Evolutionary conservation across 805 yeast species (phyloP).

Genomic region (Saccharomycopsis sp.): DNA sequence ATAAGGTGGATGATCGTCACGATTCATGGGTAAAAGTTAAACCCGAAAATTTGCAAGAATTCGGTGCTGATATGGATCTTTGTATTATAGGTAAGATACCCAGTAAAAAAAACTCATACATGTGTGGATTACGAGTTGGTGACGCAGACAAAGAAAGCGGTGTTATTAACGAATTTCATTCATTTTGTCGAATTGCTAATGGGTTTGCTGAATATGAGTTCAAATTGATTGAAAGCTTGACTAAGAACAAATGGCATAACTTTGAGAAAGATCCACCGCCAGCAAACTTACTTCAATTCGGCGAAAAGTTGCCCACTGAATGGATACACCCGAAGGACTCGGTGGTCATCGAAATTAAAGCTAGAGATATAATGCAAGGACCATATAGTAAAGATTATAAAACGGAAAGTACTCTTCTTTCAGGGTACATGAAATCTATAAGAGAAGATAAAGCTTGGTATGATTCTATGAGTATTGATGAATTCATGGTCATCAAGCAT

Average conservation of each 20-base stretch:
- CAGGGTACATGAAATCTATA: constrained; percentile 63
- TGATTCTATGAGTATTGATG: constrained; percentile 48
- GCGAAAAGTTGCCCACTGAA: constrained; percentile 51
- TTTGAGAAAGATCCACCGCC: constrained; percentile 37
- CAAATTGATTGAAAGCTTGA: constrained; percentile 45
- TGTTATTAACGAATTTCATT: constrained; percentile 35
- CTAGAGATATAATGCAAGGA: constrained; percentile 57
- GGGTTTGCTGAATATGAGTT: constrained; percentile 68
- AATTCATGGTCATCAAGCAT: constrained; percentile 37
- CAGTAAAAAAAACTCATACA: constrained; percentile 59
- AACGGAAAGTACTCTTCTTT: constrained; percentile 63
- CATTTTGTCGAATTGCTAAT: constrained; percentile 77
- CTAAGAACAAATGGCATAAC: constrained; percentile 56
- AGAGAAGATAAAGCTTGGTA: constrained; percentile 62
- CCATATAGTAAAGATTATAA: constrained; percentile 42
- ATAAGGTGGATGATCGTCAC: constrained; percentile 53
- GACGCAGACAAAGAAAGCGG: constrained; percentile 22
- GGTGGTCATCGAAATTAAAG: constrained; percentile 75
- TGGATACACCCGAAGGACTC: constrained; percentile 82
- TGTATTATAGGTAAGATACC: constrained; percentile 72
- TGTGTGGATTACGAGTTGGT: constrained; percentile 60
- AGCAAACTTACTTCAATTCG: constrained; percentile 40
- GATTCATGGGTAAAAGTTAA: constrained; percentile 82
- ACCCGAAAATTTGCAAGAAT: constrained; percentile 81
- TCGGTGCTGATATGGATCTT: constrained; percentile 81